Evolutionary conservation across 116 monocot genomes (phyloP).

Genomic region (Posidonia oceanica): DNA sequence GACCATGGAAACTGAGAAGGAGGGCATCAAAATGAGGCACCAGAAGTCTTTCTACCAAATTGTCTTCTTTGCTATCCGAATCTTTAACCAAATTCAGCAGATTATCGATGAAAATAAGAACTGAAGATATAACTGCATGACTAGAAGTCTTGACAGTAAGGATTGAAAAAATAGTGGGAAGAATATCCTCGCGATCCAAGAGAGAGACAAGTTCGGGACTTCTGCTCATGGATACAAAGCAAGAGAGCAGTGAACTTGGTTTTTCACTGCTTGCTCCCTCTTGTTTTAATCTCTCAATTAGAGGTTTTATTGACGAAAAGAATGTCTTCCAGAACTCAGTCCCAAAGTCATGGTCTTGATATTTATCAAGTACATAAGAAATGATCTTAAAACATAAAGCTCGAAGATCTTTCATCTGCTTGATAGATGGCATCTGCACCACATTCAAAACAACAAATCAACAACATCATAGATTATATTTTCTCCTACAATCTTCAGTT

Average conservation of each 20-base stretch:
- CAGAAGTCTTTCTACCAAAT: slow-evolving; percentile 36
- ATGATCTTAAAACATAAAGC: slow-evolving; percentile 72
- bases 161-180: slow-evolving; percentile 78
- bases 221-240: slow-evolving; percentile 84
- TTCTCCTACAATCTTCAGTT: too few relatives aligned
- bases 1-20: slow-evolving; percentile 35
- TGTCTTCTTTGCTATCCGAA: slow-evolving; percentile 28
- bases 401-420: slow-evolving; percentile 47
- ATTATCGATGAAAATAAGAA: slow-evolving; percentile 69
- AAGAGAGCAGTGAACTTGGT: slow-evolving; percentile 79
- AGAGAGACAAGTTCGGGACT: slow-evolving; percentile 40
- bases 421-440: not conserved
- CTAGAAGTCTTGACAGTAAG: slow-evolving; percentile 70
- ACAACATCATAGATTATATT: too few relatives aligned
- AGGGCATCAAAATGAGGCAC: slow-evolving; percentile 58
- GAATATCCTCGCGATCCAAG: slow-evolving; percentile 36
- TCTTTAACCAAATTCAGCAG: slow-evolving; percentile 55
- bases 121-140: slow-evolving; percentile 54
- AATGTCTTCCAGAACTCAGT: slow-evolving; percentile 74
- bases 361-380: slow-evolving; percentile 53
- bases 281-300: slow-evolving; percentile 60
- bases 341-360: slow-evolving; percentile 43
- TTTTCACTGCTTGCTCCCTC: slow-evolving; percentile 85
- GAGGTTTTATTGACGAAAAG: slow-evolving; percentile 62
- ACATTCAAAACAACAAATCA: too few relatives aligned